Conservation (phyloP, 371 early-diverging fungal species). For the Apophysomyces elegans region DNA sequence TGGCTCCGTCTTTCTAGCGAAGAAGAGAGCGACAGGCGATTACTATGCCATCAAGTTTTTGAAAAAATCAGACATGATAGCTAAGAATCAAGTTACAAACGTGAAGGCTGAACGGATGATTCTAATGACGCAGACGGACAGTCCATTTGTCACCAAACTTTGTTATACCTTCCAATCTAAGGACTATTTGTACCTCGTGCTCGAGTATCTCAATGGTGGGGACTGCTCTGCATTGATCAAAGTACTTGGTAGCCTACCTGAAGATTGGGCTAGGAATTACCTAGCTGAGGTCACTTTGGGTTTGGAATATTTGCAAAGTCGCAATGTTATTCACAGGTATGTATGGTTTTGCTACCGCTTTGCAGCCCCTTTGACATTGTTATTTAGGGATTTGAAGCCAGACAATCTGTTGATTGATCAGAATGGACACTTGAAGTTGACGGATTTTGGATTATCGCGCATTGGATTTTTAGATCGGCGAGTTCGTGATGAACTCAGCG, state of each 20-base stretch:
- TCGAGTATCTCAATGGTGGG: constrained; percentile 97
- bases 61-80: constrained; percentile 89
- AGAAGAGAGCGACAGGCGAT: constrained; percentile 84
- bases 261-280: constrained; percentile 92
- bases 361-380: background rate
- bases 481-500: constrained; percentile 61
- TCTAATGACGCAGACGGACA: constrained; percentile 82
- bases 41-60: constrained; percentile 91
- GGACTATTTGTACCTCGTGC: constrained; percentile 90
- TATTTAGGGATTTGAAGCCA: constrained; percentile 81
- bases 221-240: constrained; percentile 94
- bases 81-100: constrained; percentile 91
- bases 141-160: constrained; percentile 93
- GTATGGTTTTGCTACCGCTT: background rate
- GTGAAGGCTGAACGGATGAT: constrained; percentile 90
- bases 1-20: constrained; percentile 88
- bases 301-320: constrained; percentile 88
- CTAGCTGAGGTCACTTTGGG: constrained; percentile 93
- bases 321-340: constrained; percentile 86
- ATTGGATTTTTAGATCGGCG: constrained; percentile 86
- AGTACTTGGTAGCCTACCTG: constrained; percentile 83
- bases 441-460: constrained; percentile 94
- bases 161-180: constrained; percentile 93
- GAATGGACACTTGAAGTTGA: constrained; percentile 91
- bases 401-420: constrained; percentile 91